Conservation (phyloP, 805 yeast genomes). For the Cyberlindnera suaveolens region DNA sequence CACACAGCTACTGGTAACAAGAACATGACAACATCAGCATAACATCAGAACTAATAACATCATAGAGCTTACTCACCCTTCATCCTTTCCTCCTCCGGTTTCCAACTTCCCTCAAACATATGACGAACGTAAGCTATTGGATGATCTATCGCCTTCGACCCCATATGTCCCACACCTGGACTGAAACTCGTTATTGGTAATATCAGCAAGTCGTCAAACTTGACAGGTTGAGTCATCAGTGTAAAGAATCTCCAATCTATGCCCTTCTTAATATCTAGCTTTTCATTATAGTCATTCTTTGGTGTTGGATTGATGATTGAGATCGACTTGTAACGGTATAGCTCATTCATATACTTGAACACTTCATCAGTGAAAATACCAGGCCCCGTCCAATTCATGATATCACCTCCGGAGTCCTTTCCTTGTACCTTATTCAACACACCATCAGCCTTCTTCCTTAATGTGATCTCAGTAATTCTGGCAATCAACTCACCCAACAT, state of each 20-base stretch:
- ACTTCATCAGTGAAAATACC: conserved; percentile 89
- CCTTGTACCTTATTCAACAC: conserved; percentile 42
- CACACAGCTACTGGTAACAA: not conserved
- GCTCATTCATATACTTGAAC: conserved; percentile 69
- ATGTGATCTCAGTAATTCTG: conserved; percentile 69
- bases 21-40: not conserved
- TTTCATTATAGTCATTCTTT: conserved; percentile 23
- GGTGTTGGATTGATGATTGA: conserved; percentile 15
- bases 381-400: conserved; percentile 96
- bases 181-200: conserved; percentile 66
- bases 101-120: conserved; percentile 64
- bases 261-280: conserved; percentile 20
- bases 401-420: conserved; percentile 64
- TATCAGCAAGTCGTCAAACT: conserved; percentile 62
- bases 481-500: conserved; percentile 74
- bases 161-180: conserved; percentile 70
- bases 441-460: conserved; percentile 44
- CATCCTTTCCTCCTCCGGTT: conserved; percentile 23
- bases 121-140: conserved; percentile 55
- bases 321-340: conserved; percentile 2
- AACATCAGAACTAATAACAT: not conserved
- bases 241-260: conserved; percentile 64
- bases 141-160: conserved; percentile 38
- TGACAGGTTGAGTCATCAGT: conserved; percentile 45
- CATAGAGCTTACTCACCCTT: conserved; percentile 2